These are phyloP conservation scores for Orychophragmus violaceus DNA, from an alignment of 345 rosid species.

Conservation along the genomic window DNA sequence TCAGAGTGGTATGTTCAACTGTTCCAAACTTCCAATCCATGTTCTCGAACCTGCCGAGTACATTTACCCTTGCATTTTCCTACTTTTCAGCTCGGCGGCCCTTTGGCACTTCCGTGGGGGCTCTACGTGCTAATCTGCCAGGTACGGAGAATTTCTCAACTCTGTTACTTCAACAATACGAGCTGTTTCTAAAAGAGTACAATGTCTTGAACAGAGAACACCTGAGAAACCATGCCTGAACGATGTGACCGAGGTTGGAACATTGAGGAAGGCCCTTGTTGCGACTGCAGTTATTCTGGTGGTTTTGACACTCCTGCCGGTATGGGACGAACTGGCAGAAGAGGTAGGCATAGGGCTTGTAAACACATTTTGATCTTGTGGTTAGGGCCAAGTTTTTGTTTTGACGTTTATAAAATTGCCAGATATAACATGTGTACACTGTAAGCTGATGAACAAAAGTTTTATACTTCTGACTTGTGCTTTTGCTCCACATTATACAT, in stretches of 20 bases:
- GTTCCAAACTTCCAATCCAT: not conserved
- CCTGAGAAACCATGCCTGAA: constrained; percentile 91
- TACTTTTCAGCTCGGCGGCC: constrained; percentile 70
- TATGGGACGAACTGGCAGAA: constrained; percentile 93
- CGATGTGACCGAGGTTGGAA: constrained; percentile 87
- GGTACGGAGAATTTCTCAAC: constrained; percentile 36
- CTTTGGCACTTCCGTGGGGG: constrained; percentile 94
- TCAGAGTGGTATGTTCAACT: constrained; percentile 66
- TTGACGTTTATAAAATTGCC: not conserved
- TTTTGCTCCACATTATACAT: not conserved
- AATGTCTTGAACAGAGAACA: constrained; percentile 47
- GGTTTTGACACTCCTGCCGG: constrained; percentile 69
- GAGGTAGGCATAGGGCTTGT: constrained; percentile 93
- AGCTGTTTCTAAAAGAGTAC: not conserved
- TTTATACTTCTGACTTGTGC: not conserved
- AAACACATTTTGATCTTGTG: constrained; percentile 43
- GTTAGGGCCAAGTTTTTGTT: constrained; percentile 13
- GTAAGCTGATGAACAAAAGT: not conserved
- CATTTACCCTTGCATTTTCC: not conserved
- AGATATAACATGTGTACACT: constrained; percentile 4
- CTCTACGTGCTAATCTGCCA: constrained; percentile 86
- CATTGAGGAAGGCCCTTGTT: constrained; percentile 78
- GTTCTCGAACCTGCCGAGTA: not conserved
- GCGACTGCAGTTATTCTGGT: constrained; percentile 48
- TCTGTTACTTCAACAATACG: not conserved